Evolutionary conservation across 129 eudicot genomes (phyloP), one percentile per base, ranked within the genome.

Genomic region (Solidago caesia): DNA sequence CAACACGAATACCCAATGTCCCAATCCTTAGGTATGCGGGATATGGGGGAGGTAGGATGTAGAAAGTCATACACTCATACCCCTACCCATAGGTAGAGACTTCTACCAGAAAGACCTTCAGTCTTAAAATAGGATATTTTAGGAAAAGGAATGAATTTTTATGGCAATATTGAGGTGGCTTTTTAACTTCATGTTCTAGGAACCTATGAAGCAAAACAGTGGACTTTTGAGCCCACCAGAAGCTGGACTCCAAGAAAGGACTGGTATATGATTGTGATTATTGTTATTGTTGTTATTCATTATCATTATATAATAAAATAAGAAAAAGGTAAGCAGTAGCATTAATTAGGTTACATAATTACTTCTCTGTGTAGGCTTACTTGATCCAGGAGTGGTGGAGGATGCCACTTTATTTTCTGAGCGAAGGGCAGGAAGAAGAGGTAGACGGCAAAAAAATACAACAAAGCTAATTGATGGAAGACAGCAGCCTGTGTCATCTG

Each of bases 391-490:
- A 39, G 49, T 64, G 72, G 67, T 64, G 29, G 81, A 83, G 29
- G 83, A 80, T 82, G 98, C 73, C 44, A 75, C 71, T 49, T 66
- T 72, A 6, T 75, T 60, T 70, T 72, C 85, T 67, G 92, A 84
- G 10, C 82, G 83, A 7, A 86, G 85, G 65, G 47, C 84, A 9
- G 92, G 96, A 55, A 90, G 96, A 82, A 90, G 85, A 77, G 75
- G 86, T 64, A 84, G 83, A 75, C 88, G 98, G 47, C 87, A 78
- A 64, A 88, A 79, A 68, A 85, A 73, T 79, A 73, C 85, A 5
- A 63, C 91, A 65, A 88, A 82, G 79, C 70, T 71, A 26, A 43
- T 71, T 46, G 89, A 84, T 68, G 96, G 84, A 64, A 78, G 83
- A 75, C 64, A 47, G 67, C 90, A 79, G 51, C 70, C 82, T 25